These are phyloP conservation scores for Pezicula carpinea DNA, from an alignment of 2,329 filamentous ascomycete genomes.

Conservation along the genomic window DNA sequence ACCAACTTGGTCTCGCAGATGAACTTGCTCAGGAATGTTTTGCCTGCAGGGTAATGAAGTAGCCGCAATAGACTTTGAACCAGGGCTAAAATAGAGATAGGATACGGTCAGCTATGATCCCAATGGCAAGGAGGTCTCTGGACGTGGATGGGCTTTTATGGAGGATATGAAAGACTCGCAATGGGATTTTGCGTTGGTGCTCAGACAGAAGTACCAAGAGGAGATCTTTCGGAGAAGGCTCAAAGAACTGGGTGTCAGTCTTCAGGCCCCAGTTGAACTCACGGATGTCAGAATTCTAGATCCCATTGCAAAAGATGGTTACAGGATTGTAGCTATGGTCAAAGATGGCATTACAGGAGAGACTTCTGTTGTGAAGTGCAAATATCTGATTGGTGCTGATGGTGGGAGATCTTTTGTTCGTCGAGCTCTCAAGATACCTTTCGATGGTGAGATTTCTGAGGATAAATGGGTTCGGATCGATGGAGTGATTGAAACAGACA, in stretches of 20 bases:
- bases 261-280: slow-evolving; percentile 17
- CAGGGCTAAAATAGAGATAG: too few relatives aligned
- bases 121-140: slow-evolving; percentile 39
- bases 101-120: slow-evolving; percentile 43
- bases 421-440: slow-evolving; percentile 39
- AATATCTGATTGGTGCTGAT: slow-evolving; percentile 47
- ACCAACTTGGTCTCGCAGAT: slow-evolving; percentile 45
- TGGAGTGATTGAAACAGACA: slow-evolving; percentile 30
- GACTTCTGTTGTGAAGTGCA: slow-evolving; percentile 32
- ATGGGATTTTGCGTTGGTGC: slow-evolving; percentile 47
- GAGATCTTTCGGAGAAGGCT: slow-evolving; percentile 43
- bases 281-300: slow-evolving; percentile 16
- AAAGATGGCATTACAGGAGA: slow-evolving; percentile 22
- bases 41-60: slow-evolving; percentile 33
- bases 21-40: slow-evolving; percentile 47
- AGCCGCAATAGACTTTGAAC: too few relatives aligned
- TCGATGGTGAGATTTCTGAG: slow-evolving; percentile 43
- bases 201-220: slow-evolving; percentile 52
- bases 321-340: slow-evolving; percentile 14
- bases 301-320: slow-evolving; percentile 12
- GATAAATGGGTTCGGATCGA: slow-evolving; percentile 51
- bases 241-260: slow-evolving; percentile 18
- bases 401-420: slow-evolving; percentile 46
- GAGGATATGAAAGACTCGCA: slow-evolving; percentile 46
- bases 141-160: slow-evolving; percentile 48